Evolutionary conservation across 2,329 filamentous ascomycete genomes (phyloP).

Genomic region (Curvularia eragrostidis): DNA sequence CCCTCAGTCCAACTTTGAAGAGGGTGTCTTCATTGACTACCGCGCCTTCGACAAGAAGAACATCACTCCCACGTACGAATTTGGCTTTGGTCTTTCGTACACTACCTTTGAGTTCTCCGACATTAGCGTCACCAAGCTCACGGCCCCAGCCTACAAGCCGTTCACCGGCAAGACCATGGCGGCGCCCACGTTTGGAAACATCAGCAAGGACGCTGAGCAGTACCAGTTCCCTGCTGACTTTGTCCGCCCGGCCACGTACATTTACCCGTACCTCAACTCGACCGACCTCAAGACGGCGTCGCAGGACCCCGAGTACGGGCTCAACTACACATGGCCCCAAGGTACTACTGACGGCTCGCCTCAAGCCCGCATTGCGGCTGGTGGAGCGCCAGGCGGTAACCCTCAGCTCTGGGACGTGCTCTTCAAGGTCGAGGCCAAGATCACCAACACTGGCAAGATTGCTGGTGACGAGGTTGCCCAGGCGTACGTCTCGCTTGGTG

Average conservation of each 20-base stretch:
- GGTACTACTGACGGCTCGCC: constrained; percentile 62
- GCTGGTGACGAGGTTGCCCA: constrained; percentile 76
- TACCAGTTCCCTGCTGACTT: constrained; percentile 72
- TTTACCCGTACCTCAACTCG: constrained; percentile 76
- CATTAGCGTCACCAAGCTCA: constrained; percentile 62
- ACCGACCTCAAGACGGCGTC: constrained; percentile 65
- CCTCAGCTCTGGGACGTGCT: constrained; percentile 70
- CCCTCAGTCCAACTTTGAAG: constrained; percentile 76
- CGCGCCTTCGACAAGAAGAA: constrained; percentile 72
- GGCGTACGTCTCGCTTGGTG: constrained; percentile 79
- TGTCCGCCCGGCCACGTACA: constrained; percentile 61
- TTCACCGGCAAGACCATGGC: constrained; percentile 67
- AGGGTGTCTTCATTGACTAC: constrained; percentile 85
- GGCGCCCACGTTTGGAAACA: constrained; percentile 70
- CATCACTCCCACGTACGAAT: constrained; percentile 76
- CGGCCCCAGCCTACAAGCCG: constrained; percentile 63
- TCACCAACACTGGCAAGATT: constrained; percentile 73
- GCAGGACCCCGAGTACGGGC: constrained; percentile 66
- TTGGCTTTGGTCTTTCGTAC: constrained; percentile 81
- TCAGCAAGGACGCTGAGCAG: constrained; percentile 66
- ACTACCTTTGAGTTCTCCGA: constrained; percentile 79
- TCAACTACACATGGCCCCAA: constrained; percentile 64
- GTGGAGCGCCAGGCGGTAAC: constrained; percentile 69
- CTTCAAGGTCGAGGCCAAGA: constrained; percentile 70
- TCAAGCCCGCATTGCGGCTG: constrained; percentile 67